Base-by-base conservation (phyloP, 2,329 filamentous ascomycete species). In the Phaeomoniella chlamydospora region DNA sequence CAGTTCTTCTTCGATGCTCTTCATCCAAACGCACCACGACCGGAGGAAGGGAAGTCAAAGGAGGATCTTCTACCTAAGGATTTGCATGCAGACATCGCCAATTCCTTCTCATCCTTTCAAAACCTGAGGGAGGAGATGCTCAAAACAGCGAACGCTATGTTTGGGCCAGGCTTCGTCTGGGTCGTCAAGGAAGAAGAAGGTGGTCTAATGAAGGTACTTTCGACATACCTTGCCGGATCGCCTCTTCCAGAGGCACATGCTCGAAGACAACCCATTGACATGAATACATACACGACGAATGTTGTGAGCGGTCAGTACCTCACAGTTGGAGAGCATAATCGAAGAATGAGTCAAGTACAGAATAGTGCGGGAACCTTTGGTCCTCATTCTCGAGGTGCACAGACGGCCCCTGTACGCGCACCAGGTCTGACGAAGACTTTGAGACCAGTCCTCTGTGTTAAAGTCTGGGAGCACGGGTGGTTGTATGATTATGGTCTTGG, bases 161-260 rank as follows among this genome's bases (percentile, higher is more conserved):
- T 98, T 64, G 90, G 88, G 37, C 87, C 88, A 0, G 90, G 90
- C 45, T 96, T 92, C 62, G 81, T 96, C 54, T 98, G 90, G 90
- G 77, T 98, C 42, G 82, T 94, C 51, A 74, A 74, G 59, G 59
- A 61, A 36, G 53, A 56, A 38, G 52, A 65, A 15, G 41, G 41
- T 14, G 58, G 64, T 18, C 68, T 59, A 36, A 57, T 65, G 49
- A 75, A 77, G 50, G 72, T 98, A 51, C 69, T 98, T 39, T 71
- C 76, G 48, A 98, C 90, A 39, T 98, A 96, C 66, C 74, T 87
- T 41, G 87, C 88, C 39, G 90, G 90, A 39, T 83, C 81, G 5
- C 90, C 90, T 3, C 90, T 88, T 59, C 74, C 82, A 3, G 77
- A 74, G 42, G 88, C 87, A 19, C 83, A 94, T 63, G 84, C 78